A percentile compares a stretch with the other conserved stretches of the same genome.
Evolutionary conservation across 495 filamentous ascomycete species (phyloP).

Genomic region (Xylaria palmicola): DNA sequence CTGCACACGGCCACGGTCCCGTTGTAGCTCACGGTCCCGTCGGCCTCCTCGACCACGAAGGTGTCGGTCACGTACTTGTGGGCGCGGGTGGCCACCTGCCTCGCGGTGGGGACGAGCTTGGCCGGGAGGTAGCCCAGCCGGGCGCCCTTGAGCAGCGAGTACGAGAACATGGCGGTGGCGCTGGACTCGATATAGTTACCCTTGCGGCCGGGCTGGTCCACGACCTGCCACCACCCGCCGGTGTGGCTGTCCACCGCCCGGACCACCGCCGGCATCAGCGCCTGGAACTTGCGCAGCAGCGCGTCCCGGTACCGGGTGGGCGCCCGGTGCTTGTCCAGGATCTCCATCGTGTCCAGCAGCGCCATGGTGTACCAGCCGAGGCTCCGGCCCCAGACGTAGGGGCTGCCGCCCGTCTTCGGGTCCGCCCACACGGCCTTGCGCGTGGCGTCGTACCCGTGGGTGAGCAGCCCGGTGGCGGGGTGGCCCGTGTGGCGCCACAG

Average conservation of each 20-base stretch:
- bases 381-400: constrained; percentile 57
- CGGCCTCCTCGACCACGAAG: constrained; percentile 43
- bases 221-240: constrained; percentile 61
- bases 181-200: constrained; percentile 64
- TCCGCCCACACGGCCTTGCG: constrained; percentile 56
- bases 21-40: constrained; percentile 43
- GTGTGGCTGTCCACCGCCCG: constrained; percentile 38
- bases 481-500: constrained; percentile 50
- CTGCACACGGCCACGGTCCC: constrained; percentile 50
- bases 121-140: constrained; percentile 45
- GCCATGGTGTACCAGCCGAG: constrained; percentile 63
- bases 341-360: constrained; percentile 54
- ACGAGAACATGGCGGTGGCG: constrained; percentile 59
- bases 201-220: constrained; percentile 42
- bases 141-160: constrained; percentile 54
- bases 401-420: constrained; percentile 52
- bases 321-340: constrained; percentile 31
- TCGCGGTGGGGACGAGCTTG: constrained; percentile 21
- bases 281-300: constrained; percentile 29
- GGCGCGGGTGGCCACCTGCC: constrained; percentile 30
- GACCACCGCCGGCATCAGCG: constrained; percentile 27
- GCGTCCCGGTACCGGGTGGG: constrained; percentile 13
- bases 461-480: constrained; percentile 44
- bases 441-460: constrained; percentile 59
- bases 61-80: constrained; percentile 40